Evolutionary conservation across 495 filamentous ascomycete genomes (phyloP).

Genomic region (Stereocaulon alpinum): DNA sequence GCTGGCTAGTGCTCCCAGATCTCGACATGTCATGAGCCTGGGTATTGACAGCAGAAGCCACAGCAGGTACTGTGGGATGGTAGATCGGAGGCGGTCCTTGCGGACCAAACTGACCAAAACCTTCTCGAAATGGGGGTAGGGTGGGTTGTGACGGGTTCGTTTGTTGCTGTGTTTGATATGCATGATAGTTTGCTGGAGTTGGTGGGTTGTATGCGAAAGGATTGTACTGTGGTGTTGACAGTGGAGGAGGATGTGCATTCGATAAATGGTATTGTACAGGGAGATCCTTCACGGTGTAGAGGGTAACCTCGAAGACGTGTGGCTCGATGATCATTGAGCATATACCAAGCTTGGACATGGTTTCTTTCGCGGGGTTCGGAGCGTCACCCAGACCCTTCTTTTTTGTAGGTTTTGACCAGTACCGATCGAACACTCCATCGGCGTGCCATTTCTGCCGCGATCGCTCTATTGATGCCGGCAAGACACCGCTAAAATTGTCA

Average conservation of each 20-base stretch:
- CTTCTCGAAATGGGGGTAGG: constrained; percentile 21
- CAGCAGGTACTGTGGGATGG: constrained; percentile 3
- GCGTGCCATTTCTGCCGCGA: constrained; percentile 84
- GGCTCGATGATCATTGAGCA: constrained; percentile 80
- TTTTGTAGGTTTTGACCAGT: constrained; percentile 86
- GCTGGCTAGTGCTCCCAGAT: constrained; percentile 6
- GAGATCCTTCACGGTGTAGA: constrained; percentile 75
- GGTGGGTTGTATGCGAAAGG: constrained; percentile 27
- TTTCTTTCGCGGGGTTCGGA: constrained; percentile 75
- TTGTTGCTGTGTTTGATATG: constrained; percentile 9
- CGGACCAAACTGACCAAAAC: constrained; percentile 17
- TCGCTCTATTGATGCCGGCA: constrained; percentile 68
- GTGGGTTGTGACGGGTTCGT: constrained; percentile 9
- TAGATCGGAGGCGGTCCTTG: constrained; percentile 9
- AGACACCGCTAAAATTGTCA: constrained; percentile 54
- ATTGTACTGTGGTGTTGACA: constrained; percentile 27
- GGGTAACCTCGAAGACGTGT: constrained; percentile 76
- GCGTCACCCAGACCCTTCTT: constrained; percentile 59
- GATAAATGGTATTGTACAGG: constrained; percentile 37
- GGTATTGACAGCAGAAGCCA: constrained; percentile 20
- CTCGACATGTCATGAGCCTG: constrained; percentile 5
- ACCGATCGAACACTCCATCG: constrained; percentile 83
- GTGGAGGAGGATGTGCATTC: constrained; percentile 35
- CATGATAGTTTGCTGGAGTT: constrained; percentile 26
- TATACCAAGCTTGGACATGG: constrained; percentile 72